Evolutionary conservation across 495 filamentous ascomycete species (phyloP).

Genomic region (Neurospora sp.): DNA sequence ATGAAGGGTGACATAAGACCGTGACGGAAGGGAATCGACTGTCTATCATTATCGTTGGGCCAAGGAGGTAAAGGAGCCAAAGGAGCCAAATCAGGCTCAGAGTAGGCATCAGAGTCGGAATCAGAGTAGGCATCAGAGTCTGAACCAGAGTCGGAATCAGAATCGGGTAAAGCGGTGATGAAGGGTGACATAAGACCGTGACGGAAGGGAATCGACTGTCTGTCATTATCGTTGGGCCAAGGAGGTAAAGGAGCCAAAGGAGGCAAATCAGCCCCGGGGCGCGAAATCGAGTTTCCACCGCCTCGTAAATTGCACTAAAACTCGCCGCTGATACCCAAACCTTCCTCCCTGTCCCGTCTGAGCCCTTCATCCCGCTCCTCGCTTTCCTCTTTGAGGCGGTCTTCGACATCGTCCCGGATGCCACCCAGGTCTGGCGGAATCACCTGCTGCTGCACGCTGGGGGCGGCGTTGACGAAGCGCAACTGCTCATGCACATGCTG

Average conservation of each 20-base stretch:
- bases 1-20: neutral
- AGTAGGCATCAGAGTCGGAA: neutral
- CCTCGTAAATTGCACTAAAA: slow-evolving; percentile 9
- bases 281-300: neutral
- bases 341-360: slow-evolving; percentile 32
- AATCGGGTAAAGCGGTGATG: neutral
- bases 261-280: neutral
- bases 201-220: neutral
- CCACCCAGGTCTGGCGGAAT: slow-evolving; percentile 70
- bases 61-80: neutral
- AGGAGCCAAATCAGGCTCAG: neutral
- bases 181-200: neutral
- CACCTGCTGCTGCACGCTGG: slow-evolving; percentile 74
- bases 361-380: slow-evolving; percentile 47
- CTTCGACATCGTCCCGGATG: slow-evolving; percentile 69
- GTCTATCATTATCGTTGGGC: neutral
- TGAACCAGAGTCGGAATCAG: neutral
- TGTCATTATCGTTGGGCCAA: neutral
- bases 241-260: neutral
- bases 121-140: neutral
- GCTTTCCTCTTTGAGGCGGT: slow-evolving; percentile 60
- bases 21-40: neutral
- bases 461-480: slow-evolving; percentile 71
- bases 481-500: slow-evolving; percentile 73
- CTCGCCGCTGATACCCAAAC: slow-evolving; percentile 31